Percentiles rank a stretch among this genome's conserved stretches.
phyloP scores from a whole-genome alignment of 345 rosid genomes.

The Microcos paniculata region DNA sequence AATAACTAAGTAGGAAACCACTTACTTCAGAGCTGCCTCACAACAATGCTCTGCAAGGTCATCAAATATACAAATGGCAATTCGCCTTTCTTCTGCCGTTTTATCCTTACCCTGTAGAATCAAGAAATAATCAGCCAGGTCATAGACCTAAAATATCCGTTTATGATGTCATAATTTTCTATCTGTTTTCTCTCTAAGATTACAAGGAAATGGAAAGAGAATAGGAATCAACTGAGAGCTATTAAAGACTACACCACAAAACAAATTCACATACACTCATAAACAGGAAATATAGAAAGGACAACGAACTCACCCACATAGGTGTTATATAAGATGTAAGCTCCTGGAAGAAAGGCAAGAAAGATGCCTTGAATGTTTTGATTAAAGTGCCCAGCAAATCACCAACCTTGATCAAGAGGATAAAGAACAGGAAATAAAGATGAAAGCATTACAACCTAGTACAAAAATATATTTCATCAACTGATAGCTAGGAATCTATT shows the following conservation, averaged over 20 bases:
- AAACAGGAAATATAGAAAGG: not conserved
- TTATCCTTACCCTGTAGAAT: slow-evolving; percentile 59
- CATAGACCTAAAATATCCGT: not conserved
- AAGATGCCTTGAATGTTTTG: slow-evolving; percentile 60
- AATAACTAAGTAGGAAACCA: not conserved
- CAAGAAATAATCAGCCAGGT: slow-evolving; percentile 15
- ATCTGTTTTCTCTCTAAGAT: not conserved
- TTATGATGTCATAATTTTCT: not conserved
- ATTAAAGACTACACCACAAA: not conserved
- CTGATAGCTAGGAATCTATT: not conserved
- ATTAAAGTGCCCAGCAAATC: slow-evolving; percentile 69
- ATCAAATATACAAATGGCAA: slow-evolving; percentile 73
- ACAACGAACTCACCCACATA: slow-evolving; percentile 62
- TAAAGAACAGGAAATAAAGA: slow-evolving; percentile 15
- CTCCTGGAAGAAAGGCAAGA: slow-evolving; percentile 63
- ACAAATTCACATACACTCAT: not conserved
- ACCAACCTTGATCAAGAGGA: slow-evolving; percentile 49
- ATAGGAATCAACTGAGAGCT: not conserved
- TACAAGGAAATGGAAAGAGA: not conserved
- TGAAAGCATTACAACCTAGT: slow-evolving; percentile 2
- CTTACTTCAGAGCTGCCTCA: slow-evolving; percentile 62
- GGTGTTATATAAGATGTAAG: slow-evolving; percentile 67
- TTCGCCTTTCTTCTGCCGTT: slow-evolving; percentile 72
- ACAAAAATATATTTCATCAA: not conserved
- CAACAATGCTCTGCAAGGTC: slow-evolving; percentile 73